A percentile compares a stretch with the other conserved stretches of the same genome.
These are phyloP conservation scores for Asterophora parasitica DNA, from an alignment of 768 basidiomycete species.

Conservation along the genomic window DNA sequence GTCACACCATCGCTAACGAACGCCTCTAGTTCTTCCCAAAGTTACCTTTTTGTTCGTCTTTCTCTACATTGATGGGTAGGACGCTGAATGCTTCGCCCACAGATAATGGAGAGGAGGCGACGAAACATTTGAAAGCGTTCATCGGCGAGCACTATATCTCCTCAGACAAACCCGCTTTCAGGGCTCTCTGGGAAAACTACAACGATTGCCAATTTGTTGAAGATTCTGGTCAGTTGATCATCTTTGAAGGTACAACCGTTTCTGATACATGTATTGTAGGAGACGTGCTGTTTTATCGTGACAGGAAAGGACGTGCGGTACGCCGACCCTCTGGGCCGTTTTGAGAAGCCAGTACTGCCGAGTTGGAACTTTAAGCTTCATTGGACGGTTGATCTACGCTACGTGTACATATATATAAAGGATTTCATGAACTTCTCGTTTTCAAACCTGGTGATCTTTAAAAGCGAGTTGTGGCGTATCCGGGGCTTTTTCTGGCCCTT, in stretches of 20 bases:
- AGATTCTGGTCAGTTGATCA: slow-evolving; percentile 35
- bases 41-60: slow-evolving; percentile 49
- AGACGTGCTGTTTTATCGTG: slow-evolving; percentile 40
- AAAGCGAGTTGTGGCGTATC: too few relatives aligned
- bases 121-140: slow-evolving; percentile 42
- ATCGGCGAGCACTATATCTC: slow-evolving; percentile 48
- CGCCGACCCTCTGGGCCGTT: slow-evolving; percentile 26
- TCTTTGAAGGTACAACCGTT: not conserved
- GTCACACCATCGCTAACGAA: not conserved
- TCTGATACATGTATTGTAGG: slow-evolving; percentile 19
- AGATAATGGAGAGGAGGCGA: slow-evolving; percentile 51
- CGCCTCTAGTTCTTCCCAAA: slow-evolving; percentile 49
- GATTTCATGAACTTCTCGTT: too few relatives aligned
- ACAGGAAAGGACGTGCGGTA: slow-evolving; percentile 33
- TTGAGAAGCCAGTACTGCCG: too few relatives aligned
- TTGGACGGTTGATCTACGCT: too few relatives aligned
- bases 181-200: slow-evolving; percentile 51
- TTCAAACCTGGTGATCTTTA: too few relatives aligned
- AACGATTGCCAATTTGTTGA: slow-evolving; percentile 57
- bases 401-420: too few relatives aligned
- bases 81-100: not conserved
- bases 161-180: slow-evolving; percentile 35
- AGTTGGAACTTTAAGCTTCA: too few relatives aligned
- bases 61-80: not conserved
- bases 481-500: too few relatives aligned